phyloP scores from a whole-genome alignment of 768 basidiomycete genomes.

The Lentinula sp. region DNA sequence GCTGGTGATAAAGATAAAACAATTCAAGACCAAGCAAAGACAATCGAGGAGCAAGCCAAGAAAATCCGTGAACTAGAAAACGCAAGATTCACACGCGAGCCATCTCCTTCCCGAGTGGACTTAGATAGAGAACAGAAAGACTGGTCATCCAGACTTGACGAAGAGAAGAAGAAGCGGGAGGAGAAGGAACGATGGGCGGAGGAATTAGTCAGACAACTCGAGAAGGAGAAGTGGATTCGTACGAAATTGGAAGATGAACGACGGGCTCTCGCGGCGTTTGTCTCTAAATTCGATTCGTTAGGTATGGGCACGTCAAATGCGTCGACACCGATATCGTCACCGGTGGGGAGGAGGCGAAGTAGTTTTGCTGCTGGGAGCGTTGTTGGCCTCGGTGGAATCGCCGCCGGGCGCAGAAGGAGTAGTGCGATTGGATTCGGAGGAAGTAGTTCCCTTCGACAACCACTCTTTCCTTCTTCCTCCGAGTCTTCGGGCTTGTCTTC shows the following conservation, averaged over 20 bases:
- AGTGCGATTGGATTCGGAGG: constrained; percentile 1
- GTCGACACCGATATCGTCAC: constrained; percentile 42
- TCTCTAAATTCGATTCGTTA: constrained; percentile 74
- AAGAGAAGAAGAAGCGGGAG: constrained; percentile 52
- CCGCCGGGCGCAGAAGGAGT: neutral
- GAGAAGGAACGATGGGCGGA: constrained; percentile 71
- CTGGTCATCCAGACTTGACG: constrained; percentile 35
- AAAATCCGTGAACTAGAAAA: constrained; percentile 77
- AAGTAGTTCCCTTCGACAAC: neutral
- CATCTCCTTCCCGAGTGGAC: constrained; percentile 53
- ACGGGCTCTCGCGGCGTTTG: constrained; percentile 72
- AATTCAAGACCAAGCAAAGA: constrained; percentile 54
- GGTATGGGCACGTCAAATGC: constrained; percentile 44
- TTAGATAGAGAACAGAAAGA: constrained; percentile 71
- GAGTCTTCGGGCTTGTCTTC: neutral
- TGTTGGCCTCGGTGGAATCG: neutral
- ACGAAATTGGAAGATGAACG: constrained; percentile 72
- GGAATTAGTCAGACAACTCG: constrained; percentile 69
- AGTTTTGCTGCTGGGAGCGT: neutral
- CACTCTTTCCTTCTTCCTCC: neutral
- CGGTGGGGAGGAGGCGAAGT: constrained; percentile 10
- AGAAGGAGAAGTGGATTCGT: constrained; percentile 71
- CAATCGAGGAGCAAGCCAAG: constrained; percentile 68
- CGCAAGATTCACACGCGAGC: constrained; percentile 6
- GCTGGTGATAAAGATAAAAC: constrained; percentile 26